A percentile compares a stretch with the other conserved stretches of the same genome.
phyloP scores from a whole-genome alignment of 192 early-diverging fungal species.

The Umbelopsis isabellina region DNA sequence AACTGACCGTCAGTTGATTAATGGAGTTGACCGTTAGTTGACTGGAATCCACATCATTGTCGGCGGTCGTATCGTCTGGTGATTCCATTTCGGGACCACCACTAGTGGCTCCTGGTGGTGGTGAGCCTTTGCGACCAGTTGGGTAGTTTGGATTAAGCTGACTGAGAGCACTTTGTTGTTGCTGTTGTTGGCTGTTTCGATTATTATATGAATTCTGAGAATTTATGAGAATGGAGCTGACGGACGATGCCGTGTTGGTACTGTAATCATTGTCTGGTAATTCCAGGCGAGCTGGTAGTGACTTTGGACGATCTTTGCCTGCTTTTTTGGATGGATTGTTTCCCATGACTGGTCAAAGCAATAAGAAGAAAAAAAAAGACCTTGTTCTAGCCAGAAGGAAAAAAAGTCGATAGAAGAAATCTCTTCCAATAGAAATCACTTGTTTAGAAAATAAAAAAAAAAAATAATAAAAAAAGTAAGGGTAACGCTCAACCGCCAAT shows the following conservation, averaged over 20 bases:
- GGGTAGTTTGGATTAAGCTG: constrained; percentile 39
- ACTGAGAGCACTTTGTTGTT: constrained; percentile 19
- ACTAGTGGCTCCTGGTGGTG: constrained; percentile 13
- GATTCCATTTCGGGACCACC: constrained; percentile 13
- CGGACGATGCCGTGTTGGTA: constrained; percentile 40
- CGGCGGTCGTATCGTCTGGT: constrained; percentile 23
- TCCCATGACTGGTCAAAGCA: constrained; percentile 19
- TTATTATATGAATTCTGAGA: constrained; percentile 17
- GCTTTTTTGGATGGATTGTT: constrained; percentile 19
- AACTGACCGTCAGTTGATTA: constrained; percentile 42
- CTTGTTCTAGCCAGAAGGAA: constrained; percentile 18
- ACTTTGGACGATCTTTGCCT: constrained; percentile 15
- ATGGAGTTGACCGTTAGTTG: constrained; percentile 39
- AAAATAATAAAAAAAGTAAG: background rate
- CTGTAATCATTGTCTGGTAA: constrained; percentile 38
- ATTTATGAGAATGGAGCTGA: constrained; percentile 37
- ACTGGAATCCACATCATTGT: constrained; percentile 25
- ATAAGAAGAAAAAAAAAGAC: constrained; percentile 1
- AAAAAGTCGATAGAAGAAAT: background rate
- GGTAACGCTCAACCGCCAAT: no score
- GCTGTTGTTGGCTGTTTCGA: constrained; percentile 21
- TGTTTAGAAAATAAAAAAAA: constrained; percentile 1
- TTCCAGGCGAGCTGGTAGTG: constrained; percentile 3
- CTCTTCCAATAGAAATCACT: constrained; percentile 17
- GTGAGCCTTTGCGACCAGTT: constrained; percentile 13